Percentiles rank a stretch among this genome's conserved stretches.
These are phyloP conservation scores for Erythrobasidium hasegawianum DNA, from an alignment of 1,284 basidiomycete species.

Conservation along the genomic window DNA sequence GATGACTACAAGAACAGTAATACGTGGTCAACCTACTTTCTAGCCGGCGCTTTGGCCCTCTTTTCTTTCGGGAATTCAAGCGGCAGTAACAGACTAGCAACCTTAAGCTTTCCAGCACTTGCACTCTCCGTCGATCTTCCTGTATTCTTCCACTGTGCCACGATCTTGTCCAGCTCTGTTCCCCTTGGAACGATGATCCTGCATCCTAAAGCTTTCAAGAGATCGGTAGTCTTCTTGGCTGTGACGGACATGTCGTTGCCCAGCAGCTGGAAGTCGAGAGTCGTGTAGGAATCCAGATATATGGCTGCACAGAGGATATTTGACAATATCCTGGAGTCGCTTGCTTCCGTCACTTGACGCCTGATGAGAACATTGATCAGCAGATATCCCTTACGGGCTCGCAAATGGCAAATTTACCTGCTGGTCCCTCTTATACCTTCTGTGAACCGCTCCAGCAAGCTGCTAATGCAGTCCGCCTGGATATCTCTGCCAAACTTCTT, in stretches of 20 bases:
- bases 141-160: constrained; percentile 16
- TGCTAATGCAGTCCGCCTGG: background rate
- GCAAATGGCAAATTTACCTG: too few species aligned
- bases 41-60: constrained; percentile 45
- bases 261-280: constrained; percentile 59
- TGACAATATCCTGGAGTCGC: constrained; percentile 66
- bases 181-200: constrained; percentile 60
- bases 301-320: constrained; percentile 76
- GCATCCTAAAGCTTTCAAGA: constrained; percentile 60
- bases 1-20: too few species aligned
- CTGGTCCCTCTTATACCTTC: constrained; percentile 21
- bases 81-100: constrained; percentile 68
- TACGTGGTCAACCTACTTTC: too few species aligned
- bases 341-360: constrained; percentile 64
- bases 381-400: background rate
- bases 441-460: constrained; percentile 31
- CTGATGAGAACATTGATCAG: constrained; percentile 50
- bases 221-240: constrained; percentile 37
- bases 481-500: constrained; percentile 34
- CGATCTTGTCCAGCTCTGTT: constrained; percentile 61
- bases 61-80: constrained; percentile 68
- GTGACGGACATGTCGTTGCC: constrained; percentile 64
- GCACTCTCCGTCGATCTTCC: constrained; percentile 33
- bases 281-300: constrained; percentile 57
- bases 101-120: constrained; percentile 53